phyloP scores from a whole-genome alignment of 176 grass and related monocot species.

The Oryza meridionalis region DNA sequence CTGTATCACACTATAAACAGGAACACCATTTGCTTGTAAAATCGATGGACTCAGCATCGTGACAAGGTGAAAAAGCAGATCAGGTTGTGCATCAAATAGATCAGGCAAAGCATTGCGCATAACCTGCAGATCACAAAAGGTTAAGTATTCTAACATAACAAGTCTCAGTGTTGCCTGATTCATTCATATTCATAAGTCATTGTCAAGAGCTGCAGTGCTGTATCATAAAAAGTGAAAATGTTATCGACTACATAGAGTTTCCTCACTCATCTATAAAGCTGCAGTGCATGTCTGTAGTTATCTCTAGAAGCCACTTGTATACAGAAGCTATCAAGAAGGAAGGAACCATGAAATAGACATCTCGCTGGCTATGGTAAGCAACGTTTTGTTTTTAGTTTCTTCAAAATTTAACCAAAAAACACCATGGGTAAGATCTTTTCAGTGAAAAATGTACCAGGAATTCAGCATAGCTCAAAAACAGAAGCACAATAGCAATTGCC shows the following conservation, averaged over 20 bases:
- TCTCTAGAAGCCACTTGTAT: background rate
- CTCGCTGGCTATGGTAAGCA: background rate
- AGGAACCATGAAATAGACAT: constrained; percentile 4
- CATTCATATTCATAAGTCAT: constrained; percentile 3
- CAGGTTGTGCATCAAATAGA: constrained; percentile 91
- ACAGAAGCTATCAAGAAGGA: background rate
- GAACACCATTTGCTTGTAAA: constrained; percentile 73
- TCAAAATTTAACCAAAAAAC: constrained; percentile 22
- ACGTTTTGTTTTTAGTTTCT: constrained; percentile 12
- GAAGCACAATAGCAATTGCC: constrained; percentile 17
- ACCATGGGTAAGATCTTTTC: background rate
- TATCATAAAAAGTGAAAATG: background rate
- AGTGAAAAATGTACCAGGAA: background rate
- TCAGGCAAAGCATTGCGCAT: constrained; percentile 87
- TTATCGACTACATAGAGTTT: background rate
- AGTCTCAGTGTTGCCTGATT: background rate
- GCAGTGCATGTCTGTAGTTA: too few species aligned
- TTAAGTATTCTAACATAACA: constrained; percentile 21
- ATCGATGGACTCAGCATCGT: constrained; percentile 95
- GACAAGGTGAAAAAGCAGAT: constrained; percentile 94
- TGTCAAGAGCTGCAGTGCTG: background rate
- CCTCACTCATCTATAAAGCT: constrained; percentile 14
- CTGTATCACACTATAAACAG: constrained; percentile 92
- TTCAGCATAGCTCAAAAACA: background rate
- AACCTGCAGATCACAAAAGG: constrained; percentile 55